Conservation (phyloP, 371 early-diverging fungal species). For the Mortierella sp. region DNA sequence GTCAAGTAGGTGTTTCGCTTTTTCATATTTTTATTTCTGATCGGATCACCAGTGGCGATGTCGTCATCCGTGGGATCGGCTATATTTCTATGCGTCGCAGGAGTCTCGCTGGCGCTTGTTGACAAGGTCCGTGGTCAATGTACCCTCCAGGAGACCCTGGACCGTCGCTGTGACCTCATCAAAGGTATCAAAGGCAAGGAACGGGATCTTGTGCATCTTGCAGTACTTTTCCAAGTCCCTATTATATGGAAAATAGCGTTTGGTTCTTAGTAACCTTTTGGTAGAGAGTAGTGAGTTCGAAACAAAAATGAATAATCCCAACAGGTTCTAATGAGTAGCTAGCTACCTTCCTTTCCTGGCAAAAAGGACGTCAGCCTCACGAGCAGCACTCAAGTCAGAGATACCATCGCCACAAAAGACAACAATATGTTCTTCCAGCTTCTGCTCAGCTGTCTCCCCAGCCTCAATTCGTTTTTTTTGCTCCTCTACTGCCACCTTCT, state of each 20-base stretch:
- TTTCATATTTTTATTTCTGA: neutral
- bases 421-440: slow-evolving; percentile 56
- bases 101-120: slow-evolving; percentile 35
- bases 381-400: slow-evolving; percentile 73
- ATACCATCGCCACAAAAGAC: slow-evolving; percentile 78
- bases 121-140: slow-evolving; percentile 32
- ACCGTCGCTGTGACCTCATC: slow-evolving; percentile 38
- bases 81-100: slow-evolving; percentile 10
- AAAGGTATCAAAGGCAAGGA: slow-evolving; percentile 56
- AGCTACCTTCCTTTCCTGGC: slow-evolving; percentile 66
- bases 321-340: too few species aligned
- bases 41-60: neutral
- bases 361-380: slow-evolving; percentile 73
- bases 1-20: neutral
- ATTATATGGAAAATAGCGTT: neutral
- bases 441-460: slow-evolving; percentile 23
- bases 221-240: slow-evolving; percentile 72
- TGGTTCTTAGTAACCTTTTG: too few species aligned
- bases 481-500: slow-evolving; percentile 29
- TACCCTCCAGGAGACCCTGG: slow-evolving; percentile 37
- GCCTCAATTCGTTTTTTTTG: slow-evolving; percentile 37
- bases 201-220: slow-evolving; percentile 51
- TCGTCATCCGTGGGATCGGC: neutral
- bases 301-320: too few species aligned
- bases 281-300: too few species aligned